Base-by-base conservation (phyloP, 306 rosid species). In the Benincasa hispida region DNA sequence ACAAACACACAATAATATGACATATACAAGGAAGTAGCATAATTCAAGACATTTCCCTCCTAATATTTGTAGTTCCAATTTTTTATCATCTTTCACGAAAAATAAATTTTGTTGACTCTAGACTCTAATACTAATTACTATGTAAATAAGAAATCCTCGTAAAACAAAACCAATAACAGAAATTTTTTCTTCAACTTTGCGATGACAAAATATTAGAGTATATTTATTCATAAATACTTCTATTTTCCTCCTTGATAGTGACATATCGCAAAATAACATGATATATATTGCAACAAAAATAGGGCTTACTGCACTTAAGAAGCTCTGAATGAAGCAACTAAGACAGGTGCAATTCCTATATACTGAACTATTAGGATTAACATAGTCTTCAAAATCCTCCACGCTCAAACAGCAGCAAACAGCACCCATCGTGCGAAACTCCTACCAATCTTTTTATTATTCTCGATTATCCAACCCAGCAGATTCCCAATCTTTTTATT, bases 331-430 rank as follows among this genome's bases (percentile, higher is more conserved):
- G 83, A 91, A 87, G 88, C 96, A 90, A 87, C 83, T 85, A 84
- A 90, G 85, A 81, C 97, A 94, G 42, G 73, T 55, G 32, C 98
- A 94, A 83, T 91, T 86, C 88, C 98, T 87, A 79, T 82, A 87
- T 5, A 84, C 84, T 70, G 91, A 76, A 85, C 89, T 87, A 83
- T 84, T 90, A 54, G 96, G 98, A 88, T 91, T 91, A 60, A 90
- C 86, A 85, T 90, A 91, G 78, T 89, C 98, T 84, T 91, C 98
- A 10, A 86, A 83, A 77, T 87, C 85, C 7, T 90, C 91, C 54
- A 65, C 81, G 65, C 85, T 87, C 81, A 94, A 77, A 82, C 98
- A 94, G 82, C 98, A 88, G 83, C 96, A 94, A 77, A 91, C 97
- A 61, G 98, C 82, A 79, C 98, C 98, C 98, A 94, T 94, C 73